These are phyloP conservation scores for Carex sylvatica DNA, from an alignment of 202 grass and related monocot genomes.

Conservation along the genomic window DNA sequence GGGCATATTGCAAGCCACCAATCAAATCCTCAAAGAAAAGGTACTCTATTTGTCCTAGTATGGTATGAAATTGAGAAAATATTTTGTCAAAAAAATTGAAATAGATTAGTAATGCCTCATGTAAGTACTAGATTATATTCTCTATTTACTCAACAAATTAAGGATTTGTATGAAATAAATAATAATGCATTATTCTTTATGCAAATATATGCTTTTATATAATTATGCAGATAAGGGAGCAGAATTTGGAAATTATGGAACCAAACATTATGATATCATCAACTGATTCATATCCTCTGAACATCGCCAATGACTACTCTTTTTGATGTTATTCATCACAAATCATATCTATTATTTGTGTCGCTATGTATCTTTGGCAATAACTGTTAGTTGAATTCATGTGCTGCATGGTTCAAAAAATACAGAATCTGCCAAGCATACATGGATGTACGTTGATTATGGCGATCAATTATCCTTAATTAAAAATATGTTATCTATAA, in stretches of 20 bases:
- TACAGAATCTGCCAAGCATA: not conserved
- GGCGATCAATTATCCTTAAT: not conserved
- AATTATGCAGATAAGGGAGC: conserved; percentile 14
- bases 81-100: not conserved
- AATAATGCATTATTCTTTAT: not conserved
- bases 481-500: not conserved
- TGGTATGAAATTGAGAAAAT: not conserved
- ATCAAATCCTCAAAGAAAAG: conserved; percentile 77
- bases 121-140: not conserved
- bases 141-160: not conserved
- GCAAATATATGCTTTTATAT: not conserved
- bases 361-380: not conserved
- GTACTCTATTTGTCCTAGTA: conserved; percentile 24
- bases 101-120: not conserved
- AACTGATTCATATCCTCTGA: not conserved
- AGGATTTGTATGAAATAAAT: not conserved
- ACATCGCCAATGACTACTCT: not conserved
- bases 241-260: conserved; percentile 14
- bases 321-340: not conserved
- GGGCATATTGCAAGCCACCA: conserved; percentile 61
- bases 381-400: not conserved
- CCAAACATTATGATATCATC: conserved; percentile 8
- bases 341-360: not conserved
- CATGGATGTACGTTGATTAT: not conserved
- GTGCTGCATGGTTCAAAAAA: not conserved